Evolutionary conservation across 257 asterid species (phyloP).

Genomic region (Coffea canephora): DNA sequence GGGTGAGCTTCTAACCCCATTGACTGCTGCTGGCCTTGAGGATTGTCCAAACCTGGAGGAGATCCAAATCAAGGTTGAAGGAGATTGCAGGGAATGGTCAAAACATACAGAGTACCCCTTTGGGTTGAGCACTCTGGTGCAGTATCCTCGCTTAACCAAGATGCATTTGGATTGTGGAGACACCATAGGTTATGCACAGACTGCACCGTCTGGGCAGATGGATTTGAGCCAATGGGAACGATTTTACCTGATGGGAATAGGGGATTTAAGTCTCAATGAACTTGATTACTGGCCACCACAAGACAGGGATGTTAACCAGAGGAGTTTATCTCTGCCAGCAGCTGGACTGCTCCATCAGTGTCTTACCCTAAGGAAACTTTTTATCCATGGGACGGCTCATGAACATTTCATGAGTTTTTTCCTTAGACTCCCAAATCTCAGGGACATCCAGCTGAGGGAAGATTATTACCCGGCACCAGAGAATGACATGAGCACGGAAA

Average conservation of each 20-base stretch:
- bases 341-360: constrained; percentile 72
- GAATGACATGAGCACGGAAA: constrained; percentile 95
- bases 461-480: constrained; percentile 96
- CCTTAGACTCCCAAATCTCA: constrained; percentile 38
- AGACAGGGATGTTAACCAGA: constrained; percentile 83
- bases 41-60: constrained; percentile 83
- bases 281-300: constrained; percentile 95
- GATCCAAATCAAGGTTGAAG: constrained; percentile 77
- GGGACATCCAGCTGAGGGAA: constrained; percentile 88
- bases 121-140: constrained; percentile 55
- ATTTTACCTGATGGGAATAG: constrained; percentile 59
- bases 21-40: constrained; percentile 56
- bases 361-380: constrained; percentile 57
- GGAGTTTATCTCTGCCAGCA: constrained; percentile 79
- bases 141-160: constrained; percentile 52
- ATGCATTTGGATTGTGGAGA: constrained; percentile 89
- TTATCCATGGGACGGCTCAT: constrained; percentile 87
- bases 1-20: constrained; percentile 69
- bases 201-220: constrained; percentile 89
- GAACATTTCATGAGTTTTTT: constrained; percentile 81
- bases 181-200: constrained; percentile 73
- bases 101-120: constrained; percentile 49
- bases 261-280: constrained; percentile 48
- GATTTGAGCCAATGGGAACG: constrained; percentile 94
- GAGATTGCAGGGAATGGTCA: constrained; percentile 73